Evolutionary conservation across 768 basidiomycete species (phyloP), one percentile per base, ranked within the genome.

Genomic region (Chalciporus piperatus): DNA sequence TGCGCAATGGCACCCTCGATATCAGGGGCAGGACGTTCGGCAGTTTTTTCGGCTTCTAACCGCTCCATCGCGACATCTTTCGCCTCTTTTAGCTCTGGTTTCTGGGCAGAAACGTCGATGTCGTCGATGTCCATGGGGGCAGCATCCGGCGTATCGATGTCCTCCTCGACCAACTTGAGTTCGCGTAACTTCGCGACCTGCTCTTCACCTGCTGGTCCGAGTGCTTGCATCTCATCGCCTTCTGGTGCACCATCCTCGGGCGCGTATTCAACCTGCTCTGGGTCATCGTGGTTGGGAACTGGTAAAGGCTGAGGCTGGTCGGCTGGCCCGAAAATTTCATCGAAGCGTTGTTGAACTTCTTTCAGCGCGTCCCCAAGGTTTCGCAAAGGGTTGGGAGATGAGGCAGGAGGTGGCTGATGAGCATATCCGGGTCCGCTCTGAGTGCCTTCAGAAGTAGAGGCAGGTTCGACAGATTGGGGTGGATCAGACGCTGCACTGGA

Each of bases 181-280:
- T 96, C 86, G 56, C 86, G 79, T 41, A 97, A 73, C 62, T 86
- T 89, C 16, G 89, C 86, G 11, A 82, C 80, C 64, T 94, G 83
- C 58, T 96, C 92, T 39, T 91, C 85, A 10, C 80, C 84, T 3
- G 95, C 87, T 1, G 92, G 84, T 6, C 92, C 96, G 19, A 98
- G 79, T 1, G 94, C 92, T 69, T 96, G 92, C 82, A 89, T 89
- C 30, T 86, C 81, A 48, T 86, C 73, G 54, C 81, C 82, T 25
- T 72, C 75, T 43, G 87, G 85, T 35, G 85, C 84, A 2, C 88
- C 58, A 80, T 50, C 77, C 77, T 37, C 89, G 70, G 57, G 59
- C 2, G 51, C 52, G 68, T 96, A 92, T 66, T 97, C 91, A 13
- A 97, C 67, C 57, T 84, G 81, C 8, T 79, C 71, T 3, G 73